A percentile compares a stretch with the other conserved stretches of the same genome.
Conservation (phyloP, 768 basidiomycete genomes). For the Mycena capillaripes region DNA sequence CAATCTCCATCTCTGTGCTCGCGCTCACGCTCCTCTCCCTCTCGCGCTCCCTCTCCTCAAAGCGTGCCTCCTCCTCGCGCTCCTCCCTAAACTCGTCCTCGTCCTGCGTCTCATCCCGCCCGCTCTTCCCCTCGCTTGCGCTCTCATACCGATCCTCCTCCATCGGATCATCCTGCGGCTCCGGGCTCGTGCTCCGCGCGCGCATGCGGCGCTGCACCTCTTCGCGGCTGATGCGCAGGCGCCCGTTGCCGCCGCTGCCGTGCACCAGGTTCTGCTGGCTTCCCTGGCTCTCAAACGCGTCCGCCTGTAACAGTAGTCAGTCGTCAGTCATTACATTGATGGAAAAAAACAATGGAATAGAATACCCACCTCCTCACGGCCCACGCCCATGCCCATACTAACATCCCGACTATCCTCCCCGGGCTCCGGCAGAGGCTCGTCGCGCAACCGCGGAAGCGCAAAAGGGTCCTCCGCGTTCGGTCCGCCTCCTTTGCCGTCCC, state of each 20-base stretch:
- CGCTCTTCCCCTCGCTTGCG: slow-evolving; percentile 26
- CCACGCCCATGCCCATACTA: slow-evolving; percentile 34
- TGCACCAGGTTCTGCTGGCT: slow-evolving; percentile 2
- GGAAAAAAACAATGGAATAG: not conserved
- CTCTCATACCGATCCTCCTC: slow-evolving; percentile 32
- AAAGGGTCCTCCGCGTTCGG: slow-evolving; percentile 35
- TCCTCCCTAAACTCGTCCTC: slow-evolving; percentile 39
- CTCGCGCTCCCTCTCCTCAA: slow-evolving; percentile 14
- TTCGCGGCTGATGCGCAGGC: slow-evolving; percentile 66
- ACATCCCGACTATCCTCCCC: slow-evolving; percentile 35
- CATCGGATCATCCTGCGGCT: slow-evolving; percentile 28
- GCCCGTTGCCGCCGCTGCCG: slow-evolving; percentile 44
- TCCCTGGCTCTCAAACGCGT: not conserved
- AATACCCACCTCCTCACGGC: slow-evolving; percentile 23
- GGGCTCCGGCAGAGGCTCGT: slow-evolving; percentile 35
- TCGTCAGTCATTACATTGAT: not conserved
- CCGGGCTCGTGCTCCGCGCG: slow-evolving; percentile 55
- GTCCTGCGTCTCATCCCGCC: slow-evolving; percentile 28
- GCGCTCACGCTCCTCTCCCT: not conserved
- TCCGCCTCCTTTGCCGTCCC: not conserved
- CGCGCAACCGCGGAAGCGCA: slow-evolving; percentile 34
- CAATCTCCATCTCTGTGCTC: slow-evolving; percentile 27
- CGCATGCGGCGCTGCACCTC: slow-evolving; percentile 67
- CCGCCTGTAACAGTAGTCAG: not conserved
- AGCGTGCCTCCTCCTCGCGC: slow-evolving; percentile 35